These are phyloP conservation scores for Waltergamsia citrina DNA, from an alignment of 2,329 filamentous ascomycete genomes.

Conservation along the genomic window DNA sequence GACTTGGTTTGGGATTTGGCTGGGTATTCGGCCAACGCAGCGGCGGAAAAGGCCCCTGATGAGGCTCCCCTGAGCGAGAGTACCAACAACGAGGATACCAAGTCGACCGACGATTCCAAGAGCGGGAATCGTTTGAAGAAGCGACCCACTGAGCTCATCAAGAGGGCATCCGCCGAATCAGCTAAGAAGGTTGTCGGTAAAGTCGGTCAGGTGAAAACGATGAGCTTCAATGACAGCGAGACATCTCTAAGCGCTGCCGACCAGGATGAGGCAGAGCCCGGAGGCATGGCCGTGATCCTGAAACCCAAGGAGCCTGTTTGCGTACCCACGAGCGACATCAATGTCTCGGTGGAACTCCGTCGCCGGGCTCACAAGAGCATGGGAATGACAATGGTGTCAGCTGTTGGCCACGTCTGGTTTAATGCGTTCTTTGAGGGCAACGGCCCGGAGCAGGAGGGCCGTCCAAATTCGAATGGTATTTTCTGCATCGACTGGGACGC, in stretches of 20 bases:
- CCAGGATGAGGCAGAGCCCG: constrained; percentile 29
- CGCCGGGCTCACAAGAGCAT: constrained; percentile 70
- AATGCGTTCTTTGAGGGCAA: constrained; percentile 87
- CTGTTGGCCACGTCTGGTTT: constrained; percentile 94
- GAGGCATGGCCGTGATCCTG: constrained; percentile 69
- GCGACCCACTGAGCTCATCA: constrained; percentile 22
- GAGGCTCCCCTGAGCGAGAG: constrained; percentile 21
- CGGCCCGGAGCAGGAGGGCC: constrained; percentile 58
- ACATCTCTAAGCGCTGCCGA: background rate
- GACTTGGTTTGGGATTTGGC: constrained; percentile 47
- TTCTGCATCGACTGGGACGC: constrained; percentile 51
- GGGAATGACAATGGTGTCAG: constrained; percentile 82
- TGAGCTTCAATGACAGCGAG: constrained; percentile 6
- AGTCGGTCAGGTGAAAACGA: constrained; percentile 12
- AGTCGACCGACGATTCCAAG: constrained; percentile 5
- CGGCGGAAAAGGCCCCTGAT: constrained; percentile 23
- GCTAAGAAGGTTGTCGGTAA: too few species aligned
- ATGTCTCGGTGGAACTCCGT: constrained; percentile 79
- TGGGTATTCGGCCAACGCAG: constrained; percentile 18
- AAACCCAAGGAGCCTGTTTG: constrained; percentile 59
- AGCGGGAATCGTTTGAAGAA: constrained; percentile 11
- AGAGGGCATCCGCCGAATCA: constrained; percentile 15
- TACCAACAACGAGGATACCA: constrained; percentile 13
- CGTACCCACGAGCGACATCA: constrained; percentile 75
- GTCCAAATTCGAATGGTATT: constrained; percentile 55